These are phyloP conservation scores for Penicillium rolfsii DNA, from an alignment of 2,329 filamentous ascomycete genomes.

Conservation along the genomic window DNA sequence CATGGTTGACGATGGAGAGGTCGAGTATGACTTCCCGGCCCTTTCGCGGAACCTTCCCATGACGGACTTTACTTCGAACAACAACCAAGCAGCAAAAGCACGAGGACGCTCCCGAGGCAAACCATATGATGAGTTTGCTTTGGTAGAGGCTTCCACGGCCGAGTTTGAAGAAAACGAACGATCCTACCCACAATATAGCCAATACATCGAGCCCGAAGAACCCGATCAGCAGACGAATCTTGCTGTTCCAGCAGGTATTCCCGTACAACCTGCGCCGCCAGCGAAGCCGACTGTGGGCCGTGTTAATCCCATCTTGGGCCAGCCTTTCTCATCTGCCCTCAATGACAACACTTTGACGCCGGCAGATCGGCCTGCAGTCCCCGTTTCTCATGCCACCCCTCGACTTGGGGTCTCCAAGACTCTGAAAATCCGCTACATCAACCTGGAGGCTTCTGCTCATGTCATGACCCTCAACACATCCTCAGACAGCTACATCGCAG, in stretches of 20 bases:
- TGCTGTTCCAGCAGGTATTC: constrained; percentile 22
- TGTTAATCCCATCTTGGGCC: constrained; percentile 49
- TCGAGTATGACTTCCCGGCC: constrained; percentile 68
- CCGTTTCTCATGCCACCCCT: constrained; percentile 53
- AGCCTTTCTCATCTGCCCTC: constrained; percentile 51
- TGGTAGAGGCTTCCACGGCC: constrained; percentile 61
- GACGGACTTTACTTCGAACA: constrained; percentile 68
- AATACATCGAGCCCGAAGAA: constrained; percentile 37
- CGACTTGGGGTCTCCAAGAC: constrained; percentile 62
- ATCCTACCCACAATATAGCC: constrained; percentile 56
- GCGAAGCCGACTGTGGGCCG: constrained; percentile 33
- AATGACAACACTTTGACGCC: constrained; percentile 51
- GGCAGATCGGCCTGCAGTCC: constrained; percentile 51
- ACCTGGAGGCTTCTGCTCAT: constrained; percentile 60
- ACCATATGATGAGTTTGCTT: constrained; percentile 68
- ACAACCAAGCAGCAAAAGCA: constrained; percentile 59
- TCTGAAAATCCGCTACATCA: constrained; percentile 63
- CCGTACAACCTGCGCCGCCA: constrained; percentile 24
- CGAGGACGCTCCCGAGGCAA: constrained; percentile 63
- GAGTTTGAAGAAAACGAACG: constrained; percentile 63
- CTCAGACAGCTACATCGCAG: constrained; percentile 69
- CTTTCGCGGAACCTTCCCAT: constrained; percentile 61
- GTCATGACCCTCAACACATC: constrained; percentile 61
- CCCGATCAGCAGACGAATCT: constrained; percentile 30
- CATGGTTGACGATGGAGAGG: constrained; percentile 70